phyloP scores from a whole-genome alignment of 768 basidiomycete species.

The Pisolithus marmoratus region DNA sequence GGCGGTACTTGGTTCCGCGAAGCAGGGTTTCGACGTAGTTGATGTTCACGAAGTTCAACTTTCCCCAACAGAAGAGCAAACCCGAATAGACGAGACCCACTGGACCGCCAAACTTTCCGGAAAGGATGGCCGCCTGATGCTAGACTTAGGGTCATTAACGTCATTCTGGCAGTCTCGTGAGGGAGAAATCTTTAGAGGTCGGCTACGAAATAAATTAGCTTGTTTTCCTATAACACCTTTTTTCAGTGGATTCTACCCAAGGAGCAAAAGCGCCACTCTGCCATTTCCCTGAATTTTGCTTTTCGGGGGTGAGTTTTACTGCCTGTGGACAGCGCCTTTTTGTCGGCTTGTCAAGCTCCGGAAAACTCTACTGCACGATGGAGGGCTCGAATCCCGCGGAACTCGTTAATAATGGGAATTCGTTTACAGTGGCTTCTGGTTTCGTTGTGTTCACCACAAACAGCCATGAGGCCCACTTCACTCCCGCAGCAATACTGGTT shows the following conservation, averaged over 20 bases:
- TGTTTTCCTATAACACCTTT: not conserved
- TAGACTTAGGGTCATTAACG: conserved; percentile 5
- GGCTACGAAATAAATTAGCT: not conserved
- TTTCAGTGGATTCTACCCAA: conserved; percentile 14
- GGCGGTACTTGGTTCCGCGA: conserved; percentile 36
- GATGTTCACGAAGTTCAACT: conserved; percentile 18
- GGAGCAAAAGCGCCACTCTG: conserved; percentile 22
- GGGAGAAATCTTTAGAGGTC: conserved; percentile 48
- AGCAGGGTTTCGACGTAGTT: conserved; percentile 30
- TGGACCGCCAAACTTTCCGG: conserved; percentile 24
- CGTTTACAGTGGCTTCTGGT: conserved; percentile 65
- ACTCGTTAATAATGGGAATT: conserved; percentile 56
- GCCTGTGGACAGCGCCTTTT: conserved; percentile 30
- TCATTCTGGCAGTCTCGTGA: conserved; percentile 39
- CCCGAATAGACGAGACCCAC: conserved; percentile 1
- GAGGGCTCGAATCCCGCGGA: conserved; percentile 23
- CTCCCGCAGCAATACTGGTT: conserved; percentile 32
- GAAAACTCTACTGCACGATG: conserved; percentile 55
- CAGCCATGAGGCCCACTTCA: conserved; percentile 75
- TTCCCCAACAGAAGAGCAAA: not conserved
- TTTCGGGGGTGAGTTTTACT: conserved; percentile 32
- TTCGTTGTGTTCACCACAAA: conserved; percentile 84
- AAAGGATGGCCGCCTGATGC: conserved; percentile 45
- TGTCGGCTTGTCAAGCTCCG: conserved; percentile 59
- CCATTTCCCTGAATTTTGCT: conserved; percentile 58